Evolutionary conservation across 768 basidiomycete genomes (phyloP).

Genomic region (Sporobolomyces roseus): DNA sequence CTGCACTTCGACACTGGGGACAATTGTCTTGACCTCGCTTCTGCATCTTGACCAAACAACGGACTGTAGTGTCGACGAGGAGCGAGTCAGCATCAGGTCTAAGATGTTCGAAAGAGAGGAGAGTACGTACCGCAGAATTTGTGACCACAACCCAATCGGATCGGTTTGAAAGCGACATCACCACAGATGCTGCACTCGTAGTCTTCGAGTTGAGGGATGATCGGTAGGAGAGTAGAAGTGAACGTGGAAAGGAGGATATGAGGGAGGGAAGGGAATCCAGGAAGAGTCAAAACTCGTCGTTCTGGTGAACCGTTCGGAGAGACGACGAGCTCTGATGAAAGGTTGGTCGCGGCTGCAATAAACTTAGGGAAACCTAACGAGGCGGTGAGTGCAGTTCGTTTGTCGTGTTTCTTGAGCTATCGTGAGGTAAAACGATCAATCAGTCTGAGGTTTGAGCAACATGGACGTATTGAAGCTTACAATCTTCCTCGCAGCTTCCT

Average conservation of each 20-base stretch:
- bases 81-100: not conserved
- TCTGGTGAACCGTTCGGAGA: not conserved
- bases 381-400: conserved; percentile 73
- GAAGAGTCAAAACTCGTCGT: conserved; percentile 45
- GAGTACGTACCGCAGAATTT: conserved; percentile 48
- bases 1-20: conserved; percentile 74
- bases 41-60: conserved; percentile 82
- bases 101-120: not conserved
- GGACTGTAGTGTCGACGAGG: conserved; percentile 39
- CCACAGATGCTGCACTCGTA: conserved; percentile 86
- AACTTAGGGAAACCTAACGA: conserved; percentile 54
- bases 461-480: conserved; percentile 38
- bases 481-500: conserved; percentile 86
- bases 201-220: conserved; percentile 75
- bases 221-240: conserved; percentile 72
- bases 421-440: conserved; percentile 10
- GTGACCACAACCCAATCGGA: conserved; percentile 74
- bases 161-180: conserved; percentile 86
- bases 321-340: conserved; percentile 14
- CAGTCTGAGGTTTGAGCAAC: not conserved
- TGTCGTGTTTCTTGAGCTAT: conserved; percentile 81
- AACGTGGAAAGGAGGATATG: conserved; percentile 74
- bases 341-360: conserved; percentile 41
- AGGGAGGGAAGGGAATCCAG: conserved; percentile 53
- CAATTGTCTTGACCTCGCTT: conserved; percentile 69